Evolutionary conservation across 2,329 filamentous ascomycete species (phyloP), one percentile per base, ranked within the genome.

Genomic region (Alternaria sp.): DNA sequence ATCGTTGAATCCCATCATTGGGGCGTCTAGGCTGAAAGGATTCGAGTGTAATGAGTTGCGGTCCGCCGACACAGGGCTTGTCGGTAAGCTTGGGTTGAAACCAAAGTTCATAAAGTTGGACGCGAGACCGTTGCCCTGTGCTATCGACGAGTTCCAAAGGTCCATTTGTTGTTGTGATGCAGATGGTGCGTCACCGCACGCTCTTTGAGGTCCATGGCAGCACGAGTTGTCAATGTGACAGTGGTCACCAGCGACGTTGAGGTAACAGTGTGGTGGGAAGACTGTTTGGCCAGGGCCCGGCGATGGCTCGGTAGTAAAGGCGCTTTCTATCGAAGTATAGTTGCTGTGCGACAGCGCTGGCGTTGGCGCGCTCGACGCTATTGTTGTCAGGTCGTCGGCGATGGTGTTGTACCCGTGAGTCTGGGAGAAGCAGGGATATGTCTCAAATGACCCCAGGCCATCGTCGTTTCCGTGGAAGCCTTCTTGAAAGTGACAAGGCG

Each of bases 141-240:
- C 66, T 8, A 74, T 67, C 12, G 75, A 75, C 7, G 67, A 66
- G 45, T 72, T 72, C 74, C 74, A 77, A 1, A 74, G 25, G 21
- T 76, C 69, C 9, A 74, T 62, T 17, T 75, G 68, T 4, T 69
- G 63, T 44, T 72, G 68, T 25, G 75, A 67, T n/a, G 70, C 68
- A 19, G 65, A 69, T 10, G 71, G 67, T 32, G 61, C 69, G n/a
- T 78, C 73, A 36, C 72, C 75, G 59, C 75, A 77, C 15, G 70
- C 70, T 61, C 73, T 67, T 40, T 67, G 63, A 10, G 65, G 36
- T 3, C 74, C 75, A 68, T 79, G 77, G 53, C 77, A 79, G 52
- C 77, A 79, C 13, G 76, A 73, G 53, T 78, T 75, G 61, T 76
- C 73, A 26, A 77, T 72, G 57, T 79, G 77, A 67, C 77, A 79